These are phyloP conservation scores for Boletus eberwhitei DNA, from an alignment of 768 basidiomycete species.

Conservation along the genomic window DNA sequence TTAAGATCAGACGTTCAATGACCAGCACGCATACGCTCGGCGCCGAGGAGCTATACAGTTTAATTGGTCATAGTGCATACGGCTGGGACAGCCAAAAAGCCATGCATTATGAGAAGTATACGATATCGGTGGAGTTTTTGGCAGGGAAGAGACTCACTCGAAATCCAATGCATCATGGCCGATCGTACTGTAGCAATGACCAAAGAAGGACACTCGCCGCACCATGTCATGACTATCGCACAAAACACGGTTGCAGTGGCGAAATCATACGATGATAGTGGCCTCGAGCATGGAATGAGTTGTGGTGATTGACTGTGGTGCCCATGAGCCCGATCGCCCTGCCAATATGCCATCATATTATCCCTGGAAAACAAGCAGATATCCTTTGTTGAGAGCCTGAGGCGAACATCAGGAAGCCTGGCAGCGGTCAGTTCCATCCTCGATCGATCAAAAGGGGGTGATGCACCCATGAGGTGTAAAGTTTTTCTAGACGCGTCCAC, in stretches of 20 bases:
- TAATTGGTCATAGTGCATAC: too few relatives aligned
- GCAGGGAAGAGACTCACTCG: too few relatives aligned
- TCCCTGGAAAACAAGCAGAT: not conserved
- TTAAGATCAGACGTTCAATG: not conserved
- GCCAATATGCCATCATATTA: not conserved
- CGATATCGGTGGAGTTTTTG: too few relatives aligned
- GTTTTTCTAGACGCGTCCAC: slow-evolving; percentile 4
- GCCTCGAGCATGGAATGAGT: not conserved
- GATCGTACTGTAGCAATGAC: not conserved
- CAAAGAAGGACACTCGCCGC: not conserved
- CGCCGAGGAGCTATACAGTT: not conserved
- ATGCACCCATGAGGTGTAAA: not conserved
- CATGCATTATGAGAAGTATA: too few relatives aligned
- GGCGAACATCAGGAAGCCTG: not conserved
- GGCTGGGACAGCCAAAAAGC: too few relatives aligned
- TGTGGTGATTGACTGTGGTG: not conserved
- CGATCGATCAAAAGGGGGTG: too few relatives aligned
- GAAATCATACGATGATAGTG: not conserved
- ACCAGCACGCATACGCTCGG: not conserved
- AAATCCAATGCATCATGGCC: too few relatives aligned
- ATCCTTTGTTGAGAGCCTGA: too few relatives aligned
- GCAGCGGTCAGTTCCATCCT: not conserved
- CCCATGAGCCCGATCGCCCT: not conserved
- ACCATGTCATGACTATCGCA: too few relatives aligned
- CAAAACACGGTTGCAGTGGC: too few relatives aligned